These are phyloP conservation scores for Whalleya microplaca DNA, from an alignment of 2,329 filamentous ascomycete genomes.

Conservation along the genomic window DNA sequence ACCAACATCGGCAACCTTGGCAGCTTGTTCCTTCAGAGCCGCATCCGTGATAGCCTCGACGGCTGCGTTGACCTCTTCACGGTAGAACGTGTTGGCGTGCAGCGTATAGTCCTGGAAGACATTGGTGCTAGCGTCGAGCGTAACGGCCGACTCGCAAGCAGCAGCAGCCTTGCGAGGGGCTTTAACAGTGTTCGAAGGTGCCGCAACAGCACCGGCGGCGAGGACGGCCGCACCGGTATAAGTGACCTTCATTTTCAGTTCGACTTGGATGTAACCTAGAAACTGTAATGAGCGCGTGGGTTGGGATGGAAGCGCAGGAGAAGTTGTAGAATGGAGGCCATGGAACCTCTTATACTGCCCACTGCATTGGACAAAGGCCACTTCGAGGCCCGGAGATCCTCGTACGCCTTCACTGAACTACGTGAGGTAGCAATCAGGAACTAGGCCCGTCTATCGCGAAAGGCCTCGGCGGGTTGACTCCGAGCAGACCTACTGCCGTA, in stretches of 20 bases:
- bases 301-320: constrained; percentile 18
- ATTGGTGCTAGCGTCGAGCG: constrained; percentile 37
- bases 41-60: constrained; percentile 39
- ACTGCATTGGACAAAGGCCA: constrained; percentile 6
- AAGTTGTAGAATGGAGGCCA: constrained; percentile 11
- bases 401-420: constrained; percentile 5
- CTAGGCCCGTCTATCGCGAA: constrained; percentile 37
- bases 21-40: constrained; percentile 57
- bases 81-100: constrained; percentile 39
- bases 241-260: constrained; percentile 38
- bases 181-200: constrained; percentile 29
- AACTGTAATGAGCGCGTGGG: constrained; percentile 30
- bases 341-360: constrained; percentile 33
- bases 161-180: constrained; percentile 21
- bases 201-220: constrained; percentile 35
- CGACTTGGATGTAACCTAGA: constrained; percentile 24
- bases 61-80: constrained; percentile 34
- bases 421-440: constrained; percentile 36
- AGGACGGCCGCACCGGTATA: constrained; percentile 31
- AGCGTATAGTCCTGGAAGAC: constrained; percentile 36
- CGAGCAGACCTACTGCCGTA: constrained; percentile 31
- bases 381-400: not conserved
- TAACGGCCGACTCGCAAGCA: constrained; percentile 35
- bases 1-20: constrained; percentile 56
- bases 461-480: constrained; percentile 36